Conservation (phyloP, 441 rosid species). For the Raphanus hybrid region DNA sequence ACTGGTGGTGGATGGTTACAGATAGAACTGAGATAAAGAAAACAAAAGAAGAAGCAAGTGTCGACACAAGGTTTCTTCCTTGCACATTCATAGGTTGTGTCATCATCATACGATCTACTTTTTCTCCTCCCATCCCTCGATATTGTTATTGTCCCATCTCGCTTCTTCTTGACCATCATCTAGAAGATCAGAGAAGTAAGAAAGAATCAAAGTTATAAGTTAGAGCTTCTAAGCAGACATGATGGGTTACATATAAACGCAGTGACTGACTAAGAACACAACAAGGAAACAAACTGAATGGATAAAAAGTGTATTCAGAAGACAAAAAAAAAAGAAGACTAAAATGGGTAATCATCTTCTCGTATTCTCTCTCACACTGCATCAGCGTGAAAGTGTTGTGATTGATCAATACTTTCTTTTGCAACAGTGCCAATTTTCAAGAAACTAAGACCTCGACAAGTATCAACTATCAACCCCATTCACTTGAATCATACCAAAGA, state of each 20-base stretch:
- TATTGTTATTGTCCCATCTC: slow-evolving; percentile 35
- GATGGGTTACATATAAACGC: neutral
- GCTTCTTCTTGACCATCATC: slow-evolving; percentile 37
- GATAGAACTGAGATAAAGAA: slow-evolving; percentile 8
- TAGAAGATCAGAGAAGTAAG: neutral
- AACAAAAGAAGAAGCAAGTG: slow-evolving; percentile 3
- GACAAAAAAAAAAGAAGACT: neutral
- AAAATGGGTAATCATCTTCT: neutral
- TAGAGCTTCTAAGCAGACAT: neutral
- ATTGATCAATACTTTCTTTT: neutral
- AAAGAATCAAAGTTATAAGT: neutral
- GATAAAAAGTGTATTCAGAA: neutral
- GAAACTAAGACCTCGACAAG: neutral
- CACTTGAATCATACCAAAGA: neutral
- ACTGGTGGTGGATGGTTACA: slow-evolving; percentile 20
- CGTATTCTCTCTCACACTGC: neutral
- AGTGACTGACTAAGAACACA: neutral
- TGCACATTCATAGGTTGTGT: neutral
- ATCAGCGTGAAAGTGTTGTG: neutral
- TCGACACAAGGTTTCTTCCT: slow-evolving; percentile 21
- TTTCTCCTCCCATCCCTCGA: slow-evolving; percentile 40
- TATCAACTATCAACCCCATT: neutral
- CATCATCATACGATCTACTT: neutral
- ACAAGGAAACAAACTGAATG: neutral
- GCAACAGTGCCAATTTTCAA: neutral